A percentile compares a stretch with the other conserved stretches of the same genome.
Evolutionary conservation across 768 basidiomycete species (phyloP).

Genomic region (Gloeophyllum trabeum): DNA sequence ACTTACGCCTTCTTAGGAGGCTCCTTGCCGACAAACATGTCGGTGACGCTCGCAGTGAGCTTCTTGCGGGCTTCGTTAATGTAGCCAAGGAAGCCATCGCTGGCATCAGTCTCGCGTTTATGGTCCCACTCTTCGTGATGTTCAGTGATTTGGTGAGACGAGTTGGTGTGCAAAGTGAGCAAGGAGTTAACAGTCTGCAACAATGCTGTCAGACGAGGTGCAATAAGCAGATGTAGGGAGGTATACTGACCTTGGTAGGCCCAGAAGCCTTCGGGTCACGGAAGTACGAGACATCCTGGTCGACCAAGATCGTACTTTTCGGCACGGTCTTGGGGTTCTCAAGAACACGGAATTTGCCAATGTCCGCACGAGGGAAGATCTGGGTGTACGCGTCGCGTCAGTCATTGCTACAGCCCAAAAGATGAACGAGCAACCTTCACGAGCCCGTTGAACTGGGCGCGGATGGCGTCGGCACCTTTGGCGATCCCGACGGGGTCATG

Average conservation of each 20-base stretch:
- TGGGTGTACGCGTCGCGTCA: conserved; percentile 8
- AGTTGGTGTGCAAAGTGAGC: conserved; percentile 27
- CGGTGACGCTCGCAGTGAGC: conserved; percentile 24
- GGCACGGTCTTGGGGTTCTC: conserved; percentile 26
- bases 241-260: conserved; percentile 33
- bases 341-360: conserved; percentile 29
- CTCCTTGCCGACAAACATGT: conserved; percentile 20
- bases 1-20: neutral
- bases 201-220: neutral
- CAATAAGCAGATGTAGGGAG: neutral
- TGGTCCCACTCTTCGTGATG: conserved; percentile 38
- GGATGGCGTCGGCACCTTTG: conserved; percentile 25
- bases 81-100: conserved; percentile 28
- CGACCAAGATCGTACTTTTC: conserved; percentile 28
- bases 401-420: too few species aligned
- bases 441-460: conserved; percentile 31
- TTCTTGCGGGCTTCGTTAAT: conserved; percentile 34
- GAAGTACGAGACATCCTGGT: conserved; percentile 36
- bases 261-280: conserved; percentile 22
- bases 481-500: conserved; percentile 36
- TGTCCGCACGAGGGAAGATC: conserved; percentile 31
- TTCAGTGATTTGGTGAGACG: conserved; percentile 21
- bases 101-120: conserved; percentile 16
- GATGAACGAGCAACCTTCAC: conserved; percentile 21
- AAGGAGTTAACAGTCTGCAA: conserved; percentile 27